These are phyloP conservation scores for Ceratobasidium sp. DNA, from an alignment of 1,284 basidiomycete species.

Conservation along the genomic window DNA sequence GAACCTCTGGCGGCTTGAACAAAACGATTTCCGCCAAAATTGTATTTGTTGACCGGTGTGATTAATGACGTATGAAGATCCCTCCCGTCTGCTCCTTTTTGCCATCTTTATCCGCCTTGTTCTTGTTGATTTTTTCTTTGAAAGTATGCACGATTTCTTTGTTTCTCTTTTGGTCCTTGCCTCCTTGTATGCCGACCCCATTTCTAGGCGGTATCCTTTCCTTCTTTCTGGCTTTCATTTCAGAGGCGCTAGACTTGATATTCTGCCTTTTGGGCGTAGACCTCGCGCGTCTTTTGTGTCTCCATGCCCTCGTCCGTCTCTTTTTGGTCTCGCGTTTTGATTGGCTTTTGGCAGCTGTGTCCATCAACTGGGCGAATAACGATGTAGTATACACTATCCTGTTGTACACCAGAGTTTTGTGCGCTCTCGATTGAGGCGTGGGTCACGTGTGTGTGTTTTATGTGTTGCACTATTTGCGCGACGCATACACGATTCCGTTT, in stretches of 20 bases:
- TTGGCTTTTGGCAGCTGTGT: constrained; percentile 14
- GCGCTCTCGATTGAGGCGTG: constrained; percentile 8
- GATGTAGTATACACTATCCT: constrained; percentile 43
- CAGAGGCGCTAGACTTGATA: constrained; percentile 2
- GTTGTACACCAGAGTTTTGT: constrained; percentile 43
- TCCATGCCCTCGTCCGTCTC: constrained; percentile 13
- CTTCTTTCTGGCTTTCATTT: constrained; percentile 11
- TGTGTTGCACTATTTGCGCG: constrained; percentile 11
- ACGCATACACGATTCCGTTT: neutral
- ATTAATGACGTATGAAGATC: constrained; percentile 13
- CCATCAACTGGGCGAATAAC: constrained; percentile 37
- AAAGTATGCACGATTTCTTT: constrained; percentile 25
- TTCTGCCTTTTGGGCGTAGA: constrained; percentile 10
- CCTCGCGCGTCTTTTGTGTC: constrained; percentile 9
- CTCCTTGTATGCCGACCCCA: constrained; percentile 1
- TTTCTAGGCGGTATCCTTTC: constrained; percentile 23
- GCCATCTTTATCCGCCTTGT: constrained; percentile 38
- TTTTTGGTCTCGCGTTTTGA: constrained; percentile 38
- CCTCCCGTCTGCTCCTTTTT: constrained; percentile 11
- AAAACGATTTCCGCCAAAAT: constrained; percentile 21
- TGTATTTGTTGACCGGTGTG: constrained; percentile 16
- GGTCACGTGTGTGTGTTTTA: constrained; percentile 9
- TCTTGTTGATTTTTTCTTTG: constrained; percentile 33
- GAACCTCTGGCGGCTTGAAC: neutral
- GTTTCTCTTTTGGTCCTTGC: neutral